Evolutionary conservation across 2,329 filamentous ascomycete genomes (phyloP).

Genomic region (Thelonectria discophora): DNA sequence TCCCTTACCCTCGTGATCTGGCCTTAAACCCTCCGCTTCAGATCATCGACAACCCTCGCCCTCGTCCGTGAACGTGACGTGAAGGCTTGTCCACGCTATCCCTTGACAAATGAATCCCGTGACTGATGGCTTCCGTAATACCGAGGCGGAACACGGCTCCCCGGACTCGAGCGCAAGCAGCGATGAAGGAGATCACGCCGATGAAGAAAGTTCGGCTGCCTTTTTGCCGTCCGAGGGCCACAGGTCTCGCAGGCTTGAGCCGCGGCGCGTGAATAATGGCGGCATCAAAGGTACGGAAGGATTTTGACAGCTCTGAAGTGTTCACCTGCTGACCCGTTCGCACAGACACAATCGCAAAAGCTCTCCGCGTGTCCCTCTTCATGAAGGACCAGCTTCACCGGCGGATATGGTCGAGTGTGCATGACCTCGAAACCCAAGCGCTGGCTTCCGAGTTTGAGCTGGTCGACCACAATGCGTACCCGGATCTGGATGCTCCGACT

Average conservation of each 20-base stretch:
- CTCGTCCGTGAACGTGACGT: slow-evolving; percentile 2
- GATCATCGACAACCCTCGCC: slow-evolving; percentile 20
- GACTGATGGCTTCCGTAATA: slow-evolving; percentile 28
- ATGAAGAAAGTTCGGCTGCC: slow-evolving; percentile 22
- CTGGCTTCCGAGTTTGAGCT: slow-evolving; percentile 24
- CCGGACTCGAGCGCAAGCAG: slow-evolving; percentile 23
- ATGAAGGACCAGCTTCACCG: slow-evolving; percentile 37
- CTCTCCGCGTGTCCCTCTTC: slow-evolving; percentile 37
- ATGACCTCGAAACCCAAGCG: slow-evolving; percentile 39
- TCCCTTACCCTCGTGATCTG: slow-evolving; percentile 14
- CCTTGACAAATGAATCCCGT: slow-evolving; percentile 26
- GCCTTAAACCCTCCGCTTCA: slow-evolving; percentile 9
- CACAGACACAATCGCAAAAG: slow-evolving; percentile 22
- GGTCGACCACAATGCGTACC: slow-evolving; percentile 10
- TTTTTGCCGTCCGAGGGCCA: slow-evolving; percentile 14
- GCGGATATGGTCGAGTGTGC: slow-evolving; percentile 30
- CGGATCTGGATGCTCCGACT: slow-evolving; percentile 1
- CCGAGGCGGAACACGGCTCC: slow-evolving; percentile 21
- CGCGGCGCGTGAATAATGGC: slow-evolving; percentile 12
- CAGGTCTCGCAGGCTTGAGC: slow-evolving; percentile 22
- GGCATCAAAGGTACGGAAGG: slow-evolving; percentile 23
- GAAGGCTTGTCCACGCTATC: slow-evolving; percentile 8
- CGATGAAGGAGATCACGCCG: slow-evolving; percentile 22
- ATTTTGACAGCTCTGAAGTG: background rate
- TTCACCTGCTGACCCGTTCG: background rate